Conservation (phyloP, 805 yeast genomes). For the Kuraishia piskuri region DNA sequence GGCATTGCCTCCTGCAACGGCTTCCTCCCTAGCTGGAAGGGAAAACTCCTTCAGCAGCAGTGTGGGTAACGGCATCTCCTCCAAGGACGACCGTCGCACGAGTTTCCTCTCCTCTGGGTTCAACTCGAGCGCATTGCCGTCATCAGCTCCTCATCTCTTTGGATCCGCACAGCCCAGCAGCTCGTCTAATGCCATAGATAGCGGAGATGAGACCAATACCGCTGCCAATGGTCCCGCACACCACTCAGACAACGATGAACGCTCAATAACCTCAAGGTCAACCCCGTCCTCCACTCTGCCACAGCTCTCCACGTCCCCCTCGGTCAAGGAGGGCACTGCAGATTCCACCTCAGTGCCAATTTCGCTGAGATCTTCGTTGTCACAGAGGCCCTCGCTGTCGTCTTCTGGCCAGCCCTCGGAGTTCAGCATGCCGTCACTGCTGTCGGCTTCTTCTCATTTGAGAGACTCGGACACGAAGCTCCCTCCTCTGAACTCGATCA, state of each 20-base stretch:
- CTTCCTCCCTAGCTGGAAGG: neutral
- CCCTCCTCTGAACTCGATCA: neutral
- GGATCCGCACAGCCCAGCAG: neutral
- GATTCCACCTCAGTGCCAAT: neutral
- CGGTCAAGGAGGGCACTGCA: neutral
- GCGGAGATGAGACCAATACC: neutral
- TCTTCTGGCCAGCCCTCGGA: neutral
- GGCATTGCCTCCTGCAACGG: neutral
- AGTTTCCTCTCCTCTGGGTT: neutral
- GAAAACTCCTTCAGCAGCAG: constrained; percentile 2
- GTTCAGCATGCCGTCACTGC: neutral
- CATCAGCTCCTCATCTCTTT: neutral
- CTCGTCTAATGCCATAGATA: neutral
- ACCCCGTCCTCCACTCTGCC: neutral
- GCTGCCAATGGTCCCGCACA: too few relatives aligned
- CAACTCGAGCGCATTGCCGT: neutral
- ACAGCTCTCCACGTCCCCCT: neutral
- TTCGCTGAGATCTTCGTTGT: neutral
- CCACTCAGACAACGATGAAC: neutral
- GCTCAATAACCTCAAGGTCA: neutral
- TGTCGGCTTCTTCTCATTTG: neutral
- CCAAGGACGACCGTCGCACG: neutral
- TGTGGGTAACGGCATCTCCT: constrained; percentile 3
- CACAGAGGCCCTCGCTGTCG: neutral
- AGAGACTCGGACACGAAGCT: neutral